phyloP scores from a whole-genome alignment of 495 filamentous ascomycete genomes.

The Xylaria grammica region DNA sequence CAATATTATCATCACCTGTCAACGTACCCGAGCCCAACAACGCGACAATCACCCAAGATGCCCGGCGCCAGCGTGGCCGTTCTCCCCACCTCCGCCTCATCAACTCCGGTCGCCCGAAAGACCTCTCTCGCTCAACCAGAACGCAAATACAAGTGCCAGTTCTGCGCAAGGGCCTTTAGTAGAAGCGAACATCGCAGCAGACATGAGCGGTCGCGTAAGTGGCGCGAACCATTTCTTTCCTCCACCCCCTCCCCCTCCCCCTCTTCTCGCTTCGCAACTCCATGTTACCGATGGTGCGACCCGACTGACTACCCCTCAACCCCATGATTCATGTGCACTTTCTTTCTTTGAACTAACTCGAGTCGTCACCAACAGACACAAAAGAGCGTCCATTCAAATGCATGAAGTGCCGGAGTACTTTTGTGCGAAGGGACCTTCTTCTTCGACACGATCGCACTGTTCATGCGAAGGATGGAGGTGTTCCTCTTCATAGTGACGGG shows the following conservation, averaged over 20 bases:
- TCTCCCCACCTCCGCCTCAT: slow-evolving; percentile 59
- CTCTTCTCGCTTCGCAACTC: slow-evolving; percentile 18
- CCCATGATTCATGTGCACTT: slow-evolving; percentile 18
- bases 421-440: slow-evolving; percentile 94
- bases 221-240: slow-evolving; percentile 21
- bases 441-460: slow-evolving; percentile 98
- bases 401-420: slow-evolving; percentile 96
- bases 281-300: slow-evolving; percentile 16
- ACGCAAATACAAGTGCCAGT: slow-evolving; percentile 99
- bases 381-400: slow-evolving; percentile 99
- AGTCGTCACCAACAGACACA: slow-evolving; percentile 67
- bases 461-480: slow-evolving; percentile 97
- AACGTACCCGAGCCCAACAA: slow-evolving; percentile 47
- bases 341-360: slow-evolving; percentile 28
- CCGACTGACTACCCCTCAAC: slow-evolving; percentile 32
- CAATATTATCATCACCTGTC: slow-evolving; percentile 17
- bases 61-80: slow-evolving; percentile 69
- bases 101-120: slow-evolving; percentile 66
- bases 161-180: slow-evolving; percentile 96
- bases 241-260: slow-evolving; percentile 18
- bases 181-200: slow-evolving; percentile 95
- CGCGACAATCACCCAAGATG: slow-evolving; percentile 59
- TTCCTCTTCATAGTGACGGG: slow-evolving; percentile 91
- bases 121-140: slow-evolving; percentile 70
- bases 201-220: slow-evolving; percentile 98